Percentiles rank a stretch among this genome's conserved stretches.
These are phyloP conservation scores for Leccinum subtestaceum DNA, from an alignment of 768 basidiomycete genomes.

Conservation along the genomic window DNA sequence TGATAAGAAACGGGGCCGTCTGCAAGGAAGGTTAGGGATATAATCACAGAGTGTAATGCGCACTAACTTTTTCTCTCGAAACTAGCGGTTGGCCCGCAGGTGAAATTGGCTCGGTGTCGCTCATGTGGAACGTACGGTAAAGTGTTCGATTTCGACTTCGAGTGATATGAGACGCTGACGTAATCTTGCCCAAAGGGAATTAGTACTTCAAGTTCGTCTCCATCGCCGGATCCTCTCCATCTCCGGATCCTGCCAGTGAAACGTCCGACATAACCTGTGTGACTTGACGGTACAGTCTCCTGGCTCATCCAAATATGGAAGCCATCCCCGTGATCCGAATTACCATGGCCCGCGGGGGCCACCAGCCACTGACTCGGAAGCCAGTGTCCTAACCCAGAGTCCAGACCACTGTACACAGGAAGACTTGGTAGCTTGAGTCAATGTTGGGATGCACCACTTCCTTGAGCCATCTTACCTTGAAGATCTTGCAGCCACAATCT, in stretches of 20 bases:
- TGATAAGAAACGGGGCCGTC: constrained; percentile 80
- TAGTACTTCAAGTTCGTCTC: background rate
- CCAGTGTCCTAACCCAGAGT: too few species aligned
- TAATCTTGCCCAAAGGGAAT: background rate
- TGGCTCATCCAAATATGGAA: too few species aligned
- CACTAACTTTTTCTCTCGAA: constrained; percentile 56
- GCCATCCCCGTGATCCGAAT: too few species aligned
- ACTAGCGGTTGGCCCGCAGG: constrained; percentile 46
- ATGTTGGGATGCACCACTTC: constrained; percentile 49
- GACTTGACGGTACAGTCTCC: too few species aligned
- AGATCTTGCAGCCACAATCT: constrained; percentile 25
- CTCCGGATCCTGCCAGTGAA: too few species aligned
- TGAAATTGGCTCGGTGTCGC: constrained; percentile 41
- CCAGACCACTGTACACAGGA: constrained; percentile 40
- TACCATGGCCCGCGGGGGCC: too few species aligned
- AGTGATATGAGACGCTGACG: background rate
- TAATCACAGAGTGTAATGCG: rapidly evolving
- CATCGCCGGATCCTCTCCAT: too few species aligned
- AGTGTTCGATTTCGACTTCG: background rate
- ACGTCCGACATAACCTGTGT: too few species aligned
- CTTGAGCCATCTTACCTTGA: background rate
- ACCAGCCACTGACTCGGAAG: too few species aligned
- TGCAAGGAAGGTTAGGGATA: constrained; percentile 24
- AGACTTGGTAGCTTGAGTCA: constrained; percentile 66
- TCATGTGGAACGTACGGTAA: constrained; percentile 15